Base-by-base conservation (phyloP, 345 rosid genomes). In the Adansonia digitata region DNA sequence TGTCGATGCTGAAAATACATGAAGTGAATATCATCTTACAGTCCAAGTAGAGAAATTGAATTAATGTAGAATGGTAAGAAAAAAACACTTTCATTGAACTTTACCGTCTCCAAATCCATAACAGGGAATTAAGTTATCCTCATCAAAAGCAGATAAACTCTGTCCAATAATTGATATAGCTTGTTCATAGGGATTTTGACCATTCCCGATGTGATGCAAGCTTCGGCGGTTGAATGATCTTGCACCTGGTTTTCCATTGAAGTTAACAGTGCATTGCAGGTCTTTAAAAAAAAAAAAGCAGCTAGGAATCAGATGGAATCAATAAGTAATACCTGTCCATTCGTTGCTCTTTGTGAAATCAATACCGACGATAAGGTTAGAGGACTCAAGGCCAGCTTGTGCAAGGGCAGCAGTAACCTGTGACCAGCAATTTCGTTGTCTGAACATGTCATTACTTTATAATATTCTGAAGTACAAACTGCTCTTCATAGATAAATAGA, bases 321-420 rank as follows among this genome's bases (percentile, higher is more conserved):
- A 27, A 72, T n/a, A 91, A 67, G 43, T 40, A 24, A 74, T 34
- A 91, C 98, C 98, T 83, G 98, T 92, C 98, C 98, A 92, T 48
- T 94, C 98, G 5, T 94, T 94, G 89, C 98, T 94, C 85, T 94
- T 94, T 1, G 98, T 94, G 83, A 92, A 90, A 83, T 92, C 98
- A 74, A 94, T 88, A 73, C 97, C 98, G 53, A 94, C 95, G 20
- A 94, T 94, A 61, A 94, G 86, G 81, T 94, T 94, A 45, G 98
- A 91, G 37, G 98, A 94, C 84, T 92, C 98, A n/a, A 94, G 84
- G 49, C 98, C 98, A 56, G 63, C 63, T 12, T 57, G 63, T 27
- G 63, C 63, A 13, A 57, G 63, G 59, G 63, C 63, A 57, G 84
- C 85, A 34, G 97, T 88, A 45, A 94, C 98, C 98, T 94, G 79